Evolutionary conservation across 495 filamentous ascomycete genomes (phyloP).

Genomic region (Neurospora sp.): DNA sequence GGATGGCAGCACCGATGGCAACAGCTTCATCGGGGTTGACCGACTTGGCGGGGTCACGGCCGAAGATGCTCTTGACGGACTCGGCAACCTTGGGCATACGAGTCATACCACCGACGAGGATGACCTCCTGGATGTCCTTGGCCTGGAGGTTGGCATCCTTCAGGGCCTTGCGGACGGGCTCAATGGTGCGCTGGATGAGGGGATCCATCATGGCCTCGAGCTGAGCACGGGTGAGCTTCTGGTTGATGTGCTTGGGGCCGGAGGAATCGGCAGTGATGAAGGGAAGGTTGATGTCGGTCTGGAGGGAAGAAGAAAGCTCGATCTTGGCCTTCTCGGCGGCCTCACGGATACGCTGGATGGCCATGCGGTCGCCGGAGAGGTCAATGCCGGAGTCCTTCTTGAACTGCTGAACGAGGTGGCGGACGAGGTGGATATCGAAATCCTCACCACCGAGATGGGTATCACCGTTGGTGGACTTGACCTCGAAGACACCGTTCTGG

Average conservation of each 20-base stretch:
- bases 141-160: constrained; percentile 93
- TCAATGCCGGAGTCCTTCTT: constrained; percentile 93
- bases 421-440: constrained; percentile 94
- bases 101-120: constrained; percentile 98
- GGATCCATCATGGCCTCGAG: constrained; percentile 91
- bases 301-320: constrained; percentile 89
- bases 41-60: constrained; percentile 95
- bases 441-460: constrained; percentile 97
- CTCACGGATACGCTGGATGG: constrained; percentile 97
- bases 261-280: constrained; percentile 96
- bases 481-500: constrained; percentile 95
- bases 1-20: constrained; percentile 94
- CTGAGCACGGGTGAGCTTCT: constrained; percentile 84
- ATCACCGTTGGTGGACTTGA: constrained; percentile 98
- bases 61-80: constrained; percentile 95
- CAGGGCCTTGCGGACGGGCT: constrained; percentile 92
- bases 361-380: constrained; percentile 90
- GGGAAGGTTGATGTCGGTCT: constrained; percentile 97
- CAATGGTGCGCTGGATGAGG: constrained; percentile 73
- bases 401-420: constrained; percentile 89
- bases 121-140: constrained; percentile 97
- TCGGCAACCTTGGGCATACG: constrained; percentile 99
- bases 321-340: constrained; percentile 99
- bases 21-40: constrained; percentile 99
- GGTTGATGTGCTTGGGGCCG: constrained; percentile 96